Evolutionary conservation across 805 yeast genomes (phyloP).

Genomic region (Pichia occidentalis): DNA sequence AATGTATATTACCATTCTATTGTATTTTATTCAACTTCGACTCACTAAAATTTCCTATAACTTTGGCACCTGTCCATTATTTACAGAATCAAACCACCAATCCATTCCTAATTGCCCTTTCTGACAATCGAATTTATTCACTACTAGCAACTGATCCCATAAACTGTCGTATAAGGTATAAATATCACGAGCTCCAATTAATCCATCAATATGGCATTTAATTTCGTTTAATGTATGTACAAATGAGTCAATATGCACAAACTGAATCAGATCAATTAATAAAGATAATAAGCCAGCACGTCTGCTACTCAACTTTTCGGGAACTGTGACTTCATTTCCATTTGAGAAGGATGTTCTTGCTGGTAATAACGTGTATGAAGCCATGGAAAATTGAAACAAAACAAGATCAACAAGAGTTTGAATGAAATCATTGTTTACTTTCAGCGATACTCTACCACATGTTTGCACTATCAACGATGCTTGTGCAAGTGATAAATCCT

Average conservation of each 20-base stretch:
- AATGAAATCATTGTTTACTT: background rate
- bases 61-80: conserved; percentile 14
- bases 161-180: conserved; percentile 34
- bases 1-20: background rate
- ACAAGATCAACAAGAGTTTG: conserved; percentile 8
- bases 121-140: conserved; percentile 53
- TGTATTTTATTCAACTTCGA: too few species aligned
- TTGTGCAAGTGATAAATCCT: conserved; percentile 45
- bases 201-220: conserved; percentile 30
- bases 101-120: conserved; percentile 46
- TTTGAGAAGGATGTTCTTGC: conserved; percentile 1
- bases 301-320: conserved; percentile 22
- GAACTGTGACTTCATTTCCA: conserved; percentile 13
- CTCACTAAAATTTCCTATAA: conserved; percentile 4
- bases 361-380: conserved; percentile 12
- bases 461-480: conserved; percentile 51
- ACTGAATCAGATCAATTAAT: conserved; percentile 47
- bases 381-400: conserved; percentile 1
- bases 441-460: conserved; percentile 30
- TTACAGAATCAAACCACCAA: conserved; percentile 55
- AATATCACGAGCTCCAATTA: conserved; percentile 29
- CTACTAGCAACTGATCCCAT: conserved; percentile 43
- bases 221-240: conserved; percentile 42
- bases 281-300: conserved; percentile 43
- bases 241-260: conserved; percentile 38